Evolutionary conservation across 2,329 filamentous ascomycete species (phyloP), one percentile per base, ranked within the genome.

Genomic region (Emericellopsis cladophorae): DNA sequence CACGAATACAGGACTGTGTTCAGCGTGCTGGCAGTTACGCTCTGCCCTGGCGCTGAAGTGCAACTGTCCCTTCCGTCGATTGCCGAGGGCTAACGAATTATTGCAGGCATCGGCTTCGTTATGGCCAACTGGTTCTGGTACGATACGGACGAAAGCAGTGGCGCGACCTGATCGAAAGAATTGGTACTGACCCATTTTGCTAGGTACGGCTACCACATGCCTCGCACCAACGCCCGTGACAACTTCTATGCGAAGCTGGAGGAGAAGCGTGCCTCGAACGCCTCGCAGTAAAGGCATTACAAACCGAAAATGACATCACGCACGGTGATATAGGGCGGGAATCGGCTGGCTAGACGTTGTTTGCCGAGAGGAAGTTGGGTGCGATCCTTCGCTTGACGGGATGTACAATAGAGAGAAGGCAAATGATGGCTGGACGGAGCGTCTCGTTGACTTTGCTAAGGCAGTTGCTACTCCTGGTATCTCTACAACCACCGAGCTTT

Each of bases 151-250:
- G 32, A 15, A 15, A 35, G 9, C 32, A 5, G 3, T 10, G 9
- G 26, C 26, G 26, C 26, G 26, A 29, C 26, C 8, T 29, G 26
- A 29, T 9, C 12, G 15, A 35, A 21, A 35, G n/a, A 7, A 35
- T 23, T 11, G 2, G 40, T n/a, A 18, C 43, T 50, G 37, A 49
- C 42, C 31, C 10, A 37, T 31, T 11, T 11, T 42, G 12, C 48
- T 48, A 78, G 74, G 74, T 74, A 77, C 67, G 74, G 74, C 58
- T 79, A 57, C 65, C 74, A 79, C 64, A 62, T 76, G 54, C 74
- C 74, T 50, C 72, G 74, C 59, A 76, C 70, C 54, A 58, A 67
- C 54, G 66, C 65, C 48, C 74, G 74, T 55, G 74, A 79, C 61
- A 61, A 61, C 59, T 69, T 66, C 68, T 77, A 77, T 66, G 59